Percentiles rank a stretch among this genome's conserved stretches.
Conservation (phyloP, 1,284 basidiomycete genomes). For the Tilletia walkeri region DNA sequence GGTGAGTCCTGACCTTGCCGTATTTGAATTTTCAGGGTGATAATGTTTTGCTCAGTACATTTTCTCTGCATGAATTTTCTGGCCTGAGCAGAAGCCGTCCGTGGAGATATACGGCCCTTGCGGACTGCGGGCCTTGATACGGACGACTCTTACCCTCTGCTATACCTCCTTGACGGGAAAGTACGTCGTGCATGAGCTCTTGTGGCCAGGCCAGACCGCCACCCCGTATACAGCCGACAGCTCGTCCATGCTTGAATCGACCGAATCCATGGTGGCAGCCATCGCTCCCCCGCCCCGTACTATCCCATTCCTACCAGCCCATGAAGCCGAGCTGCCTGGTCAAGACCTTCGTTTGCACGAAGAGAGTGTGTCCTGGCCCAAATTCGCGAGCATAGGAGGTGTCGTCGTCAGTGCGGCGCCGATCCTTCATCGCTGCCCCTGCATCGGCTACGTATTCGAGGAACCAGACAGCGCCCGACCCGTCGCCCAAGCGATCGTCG, state of each 20-base stretch:
- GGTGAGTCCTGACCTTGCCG: background rate
- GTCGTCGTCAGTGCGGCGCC: conserved; percentile 49
- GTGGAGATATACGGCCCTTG: conserved; percentile 48
- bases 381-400: conserved; percentile 32
- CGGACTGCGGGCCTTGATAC: conserved; percentile 45
- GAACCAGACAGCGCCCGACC: conserved; percentile 35
- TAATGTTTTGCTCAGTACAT: background rate
- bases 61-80: too few relatives aligned
- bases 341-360: conserved; percentile 40
- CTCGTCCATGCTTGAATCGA: conserved; percentile 5
- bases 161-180: conserved; percentile 45
- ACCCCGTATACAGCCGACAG: conserved; percentile 18
- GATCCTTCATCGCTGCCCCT: conserved; percentile 49
- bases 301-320: conserved; percentile 41
- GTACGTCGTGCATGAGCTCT: conserved; percentile 52
- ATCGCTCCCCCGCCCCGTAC: conserved; percentile 26
- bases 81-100: conserved; percentile 25
- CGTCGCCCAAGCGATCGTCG: conserved; percentile 27
- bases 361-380: conserved; percentile 39
- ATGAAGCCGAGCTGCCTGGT: conserved; percentile 44
- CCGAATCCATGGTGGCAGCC: conserved; percentile 20
- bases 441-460: conserved; percentile 48
- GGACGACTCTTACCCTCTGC: conserved; percentile 47
- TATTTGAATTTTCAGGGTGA: too few relatives aligned
- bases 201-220: conserved; percentile 38